phyloP scores from a whole-genome alignment of 129 eudicot species.

The Lonicera japonica region DNA sequence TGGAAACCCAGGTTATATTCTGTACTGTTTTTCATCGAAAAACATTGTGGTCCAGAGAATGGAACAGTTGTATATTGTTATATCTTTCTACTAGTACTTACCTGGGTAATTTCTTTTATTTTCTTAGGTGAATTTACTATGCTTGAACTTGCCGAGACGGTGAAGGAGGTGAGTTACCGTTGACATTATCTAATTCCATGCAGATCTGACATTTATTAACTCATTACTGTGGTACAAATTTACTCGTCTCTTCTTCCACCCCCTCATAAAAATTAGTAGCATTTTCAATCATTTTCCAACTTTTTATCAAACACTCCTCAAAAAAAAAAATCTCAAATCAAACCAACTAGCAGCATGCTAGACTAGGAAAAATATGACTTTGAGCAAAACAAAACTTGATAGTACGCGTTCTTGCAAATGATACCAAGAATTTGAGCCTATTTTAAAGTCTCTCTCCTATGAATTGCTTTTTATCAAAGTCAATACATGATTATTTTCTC shows the following conservation, averaged over 20 bases:
- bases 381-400: no score
- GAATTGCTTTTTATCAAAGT: no score
- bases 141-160: slow-evolving; percentile 85
- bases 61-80: background rate
- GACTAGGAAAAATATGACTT: no score
- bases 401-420: no score
- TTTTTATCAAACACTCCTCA: no score
- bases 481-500: no score
- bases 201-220: background rate
- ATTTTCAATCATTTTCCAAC: no score
- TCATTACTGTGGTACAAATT: background rate
- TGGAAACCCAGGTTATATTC: slow-evolving; percentile 55
- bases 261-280: no score
- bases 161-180: slow-evolving; percentile 48
- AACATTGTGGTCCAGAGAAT: background rate
- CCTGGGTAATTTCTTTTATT: background rate
- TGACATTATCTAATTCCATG: background rate
- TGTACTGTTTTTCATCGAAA: background rate
- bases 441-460: no score
- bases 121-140: slow-evolving; percentile 66
- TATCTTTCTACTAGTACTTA: background rate
- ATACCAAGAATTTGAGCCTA: no score
- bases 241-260: no score
- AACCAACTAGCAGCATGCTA: background rate
- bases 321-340: no score